Base-by-base conservation (phyloP, 2,329 filamentous ascomycete genomes). In the Talaromyces sp. region DNA sequence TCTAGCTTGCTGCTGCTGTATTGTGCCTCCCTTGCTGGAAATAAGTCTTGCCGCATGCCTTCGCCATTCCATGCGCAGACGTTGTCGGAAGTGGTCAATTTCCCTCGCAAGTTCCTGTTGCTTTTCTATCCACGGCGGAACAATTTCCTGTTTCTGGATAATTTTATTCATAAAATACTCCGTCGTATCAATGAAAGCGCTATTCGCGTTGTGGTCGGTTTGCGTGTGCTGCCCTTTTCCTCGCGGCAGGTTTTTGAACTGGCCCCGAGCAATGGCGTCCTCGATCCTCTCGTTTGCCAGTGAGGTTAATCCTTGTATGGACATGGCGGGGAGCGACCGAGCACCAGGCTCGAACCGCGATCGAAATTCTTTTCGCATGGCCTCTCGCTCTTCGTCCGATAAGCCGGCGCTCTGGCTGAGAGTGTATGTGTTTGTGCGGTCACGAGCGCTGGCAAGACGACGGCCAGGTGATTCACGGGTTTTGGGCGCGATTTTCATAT, bases 101-200 rank as follows among this genome's bases (percentile, higher is more conserved):
- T 89, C 83, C 62, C 85, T 86, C 11, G 86, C 82, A 6, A 97
- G 79, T 68, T 97, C 92, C 71, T 97, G 93, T 73, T 99, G 94
- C 76, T 97, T 97, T 75, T 99, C 94, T 62, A 99, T 97, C 94
- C 94, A 99, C 0, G 93, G 93, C 0, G 94, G 94, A 0, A 96
- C 91, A 62, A 97, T 90, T 21, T 96, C 92, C 74, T 99, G 94
- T 61, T 89, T 88, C 76, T 97, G 90, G 64, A 99, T 97, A 79
- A 97, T 97, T 76, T 95, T 94, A 77, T 99, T 97, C 88, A 97
- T 89, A 68, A 97, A 90, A 72, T 97, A 97, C 75, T 97, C 93
- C 0, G 94, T 97, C 0, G 93, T 97, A 70, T 97, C 91, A 60
- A 97, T 85, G 69, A 96, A 97, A 0, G 94, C 92, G 66, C 89